phyloP scores from a whole-genome alignment of 2,329 filamentous ascomycete genomes.

The Escovopsis weberi region DNA sequence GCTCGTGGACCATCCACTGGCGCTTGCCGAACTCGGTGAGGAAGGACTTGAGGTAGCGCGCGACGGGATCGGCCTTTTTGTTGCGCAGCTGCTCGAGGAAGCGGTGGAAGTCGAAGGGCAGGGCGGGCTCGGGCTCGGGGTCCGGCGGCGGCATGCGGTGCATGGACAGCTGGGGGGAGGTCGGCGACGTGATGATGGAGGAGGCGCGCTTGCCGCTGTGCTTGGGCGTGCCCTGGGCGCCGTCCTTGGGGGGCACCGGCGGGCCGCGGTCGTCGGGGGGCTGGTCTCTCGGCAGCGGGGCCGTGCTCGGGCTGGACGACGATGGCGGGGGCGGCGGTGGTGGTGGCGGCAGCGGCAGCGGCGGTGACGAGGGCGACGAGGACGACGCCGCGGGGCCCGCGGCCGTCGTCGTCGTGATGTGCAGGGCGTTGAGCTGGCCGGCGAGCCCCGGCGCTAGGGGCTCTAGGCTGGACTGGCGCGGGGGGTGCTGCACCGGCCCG shows the following conservation, averaged over 20 bases:
- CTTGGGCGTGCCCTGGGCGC: conserved; percentile 27
- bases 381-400: too few species aligned
- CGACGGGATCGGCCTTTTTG: conserved; percentile 94
- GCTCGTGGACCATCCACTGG: conserved; percentile 99
- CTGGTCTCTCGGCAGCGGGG: conserved; percentile 22
- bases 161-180: conserved; percentile 34
- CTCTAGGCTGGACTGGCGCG: conserved; percentile 75
- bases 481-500: conserved; percentile 56
- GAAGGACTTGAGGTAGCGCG: conserved; percentile 89
- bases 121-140: conserved; percentile 62
- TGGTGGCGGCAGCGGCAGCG: too few species aligned
- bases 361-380: too few species aligned
- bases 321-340: too few species aligned
- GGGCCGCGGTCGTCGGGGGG: conserved; percentile 33
- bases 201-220: conserved; percentile 23
- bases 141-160: conserved; percentile 52
- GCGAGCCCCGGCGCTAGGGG: conserved; percentile 41
- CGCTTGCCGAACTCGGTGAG: conserved; percentile 89
- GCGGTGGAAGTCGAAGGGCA: conserved; percentile 93
- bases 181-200: conserved; percentile 18
- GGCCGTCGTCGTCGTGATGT: conserved; percentile 16
- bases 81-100: conserved; percentile 93
- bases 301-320: conserved; percentile 7
- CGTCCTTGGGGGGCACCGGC: conserved; percentile 46
- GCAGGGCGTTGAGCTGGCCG: conserved; percentile 31